Percentiles rank a stretch among this genome's conserved stretches.
phyloP scores from a whole-genome alignment of 1,284 basidiomycete genomes.

The Xanthoconium separans region DNA sequence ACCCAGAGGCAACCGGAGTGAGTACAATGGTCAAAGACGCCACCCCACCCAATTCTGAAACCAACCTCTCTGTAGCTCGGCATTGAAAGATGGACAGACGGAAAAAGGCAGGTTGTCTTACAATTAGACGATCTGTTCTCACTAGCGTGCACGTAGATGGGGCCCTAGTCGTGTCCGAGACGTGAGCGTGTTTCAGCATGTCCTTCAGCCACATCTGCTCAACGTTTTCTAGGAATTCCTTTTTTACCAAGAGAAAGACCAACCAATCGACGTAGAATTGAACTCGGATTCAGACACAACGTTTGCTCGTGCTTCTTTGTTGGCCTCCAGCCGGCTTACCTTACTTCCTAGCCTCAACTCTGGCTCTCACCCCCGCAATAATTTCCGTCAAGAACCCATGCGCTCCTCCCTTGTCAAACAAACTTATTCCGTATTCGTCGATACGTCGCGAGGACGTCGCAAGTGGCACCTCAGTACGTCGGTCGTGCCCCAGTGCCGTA shows the following conservation, averaged over 20 bases:
- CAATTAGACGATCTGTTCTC: slow-evolving; percentile 31
- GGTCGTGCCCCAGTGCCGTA: neutral
- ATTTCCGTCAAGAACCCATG: slow-evolving; percentile 32
- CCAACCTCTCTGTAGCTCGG: slow-evolving; percentile 46
- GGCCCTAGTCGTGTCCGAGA: slow-evolving; percentile 75
- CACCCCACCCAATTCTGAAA: slow-evolving; percentile 3
- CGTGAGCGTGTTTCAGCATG: slow-evolving; percentile 40
- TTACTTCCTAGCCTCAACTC: slow-evolving; percentile 31
- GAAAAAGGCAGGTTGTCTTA: slow-evolving; percentile 49
- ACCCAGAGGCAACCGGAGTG: slow-evolving; percentile 66
- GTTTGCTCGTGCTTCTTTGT: slow-evolving; percentile 25
- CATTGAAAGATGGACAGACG: slow-evolving; percentile 80
- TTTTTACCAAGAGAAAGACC: slow-evolving; percentile 68
- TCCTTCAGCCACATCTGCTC: slow-evolving; percentile 4
- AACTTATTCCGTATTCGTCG: slow-evolving; percentile 75
- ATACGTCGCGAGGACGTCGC: slow-evolving; percentile 56
- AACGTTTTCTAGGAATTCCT: slow-evolving; percentile 59
- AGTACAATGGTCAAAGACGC: slow-evolving; percentile 24
- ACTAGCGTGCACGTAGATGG: slow-evolving; percentile 44
- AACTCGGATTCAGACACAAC: slow-evolving; percentile 47
- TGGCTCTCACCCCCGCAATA: slow-evolving; percentile 37
- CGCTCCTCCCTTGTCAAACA: slow-evolving; percentile 68
- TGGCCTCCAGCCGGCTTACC: slow-evolving; percentile 8
- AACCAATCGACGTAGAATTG: slow-evolving; percentile 43
- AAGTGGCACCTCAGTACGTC: slow-evolving; percentile 79